Evolutionary conservation across 805 yeast genomes (phyloP).

Genomic region (Candida mattraensis): DNA sequence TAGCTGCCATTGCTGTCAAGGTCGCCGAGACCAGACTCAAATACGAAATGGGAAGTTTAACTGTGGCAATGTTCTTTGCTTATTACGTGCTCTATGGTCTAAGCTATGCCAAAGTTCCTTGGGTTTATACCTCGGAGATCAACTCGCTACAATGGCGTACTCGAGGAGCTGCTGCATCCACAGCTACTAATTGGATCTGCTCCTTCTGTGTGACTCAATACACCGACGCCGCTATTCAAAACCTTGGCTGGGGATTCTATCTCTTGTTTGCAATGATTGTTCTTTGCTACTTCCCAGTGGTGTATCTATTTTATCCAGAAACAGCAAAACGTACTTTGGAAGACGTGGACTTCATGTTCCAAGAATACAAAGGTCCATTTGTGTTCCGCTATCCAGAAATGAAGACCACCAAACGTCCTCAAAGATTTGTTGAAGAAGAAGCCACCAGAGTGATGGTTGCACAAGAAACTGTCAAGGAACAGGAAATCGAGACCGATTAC

Average conservation of each 20-base stretch:
- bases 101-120: slow-evolving; percentile 40
- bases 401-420: too few relatives aligned
- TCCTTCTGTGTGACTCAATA: slow-evolving; percentile 66
- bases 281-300: slow-evolving; percentile 56
- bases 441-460: too few relatives aligned
- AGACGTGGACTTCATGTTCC: slow-evolving; percentile 66
- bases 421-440: too few relatives aligned
- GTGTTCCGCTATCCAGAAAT: too few relatives aligned
- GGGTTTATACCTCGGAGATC: slow-evolving; percentile 68
- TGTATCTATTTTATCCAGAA: slow-evolving; percentile 70
- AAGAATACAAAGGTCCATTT: too few relatives aligned
- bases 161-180: slow-evolving; percentile 57
- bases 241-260: slow-evolving; percentile 63
- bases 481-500: too few relatives aligned
- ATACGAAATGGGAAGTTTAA: slow-evolving; percentile 41
- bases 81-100: slow-evolving; percentile 45
- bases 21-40: slow-evolving; percentile 7
- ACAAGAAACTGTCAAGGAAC: too few relatives aligned
- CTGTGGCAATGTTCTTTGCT: slow-evolving; percentile 53
- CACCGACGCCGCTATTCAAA: slow-evolving; percentile 53
- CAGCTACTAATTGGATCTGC: slow-evolving; percentile 67
- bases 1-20: slow-evolving; percentile 32
- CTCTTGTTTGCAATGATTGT: slow-evolving; percentile 66
- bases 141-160: slow-evolving; percentile 68
- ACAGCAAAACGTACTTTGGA: slow-evolving; percentile 73